Percentiles rank a stretch among this genome's conserved stretches.
phyloP scores from a whole-genome alignment of 129 eudicot genomes.

The Chrysanthemum makinoi region DNA sequence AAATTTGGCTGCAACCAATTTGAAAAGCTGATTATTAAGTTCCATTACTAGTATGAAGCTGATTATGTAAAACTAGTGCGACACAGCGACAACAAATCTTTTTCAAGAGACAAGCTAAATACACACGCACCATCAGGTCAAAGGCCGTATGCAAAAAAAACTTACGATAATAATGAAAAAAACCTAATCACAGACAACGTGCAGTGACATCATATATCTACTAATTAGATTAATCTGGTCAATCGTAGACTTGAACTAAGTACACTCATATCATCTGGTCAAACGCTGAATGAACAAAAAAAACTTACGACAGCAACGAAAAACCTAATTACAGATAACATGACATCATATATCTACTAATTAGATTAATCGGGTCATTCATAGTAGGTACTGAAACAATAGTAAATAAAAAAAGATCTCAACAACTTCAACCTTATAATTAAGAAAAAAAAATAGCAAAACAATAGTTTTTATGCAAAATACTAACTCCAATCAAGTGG shows the following conservation, averaged over 20 bases:
- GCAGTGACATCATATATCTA: background rate
- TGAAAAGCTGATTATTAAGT: too few relatives aligned
- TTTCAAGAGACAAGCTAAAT: background rate
- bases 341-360: background rate
- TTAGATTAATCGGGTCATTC: background rate
- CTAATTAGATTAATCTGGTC: background rate
- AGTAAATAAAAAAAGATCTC: background rate
- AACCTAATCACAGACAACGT: background rate
- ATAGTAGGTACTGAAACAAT: background rate
- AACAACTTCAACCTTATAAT: constrained; percentile 1
- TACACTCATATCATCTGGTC: background rate
- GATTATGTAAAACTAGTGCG: too few relatives aligned
- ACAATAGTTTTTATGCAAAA: background rate
- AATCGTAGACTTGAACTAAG: too few relatives aligned
- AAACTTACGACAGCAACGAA: background rate
- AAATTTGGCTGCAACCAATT: too few relatives aligned
- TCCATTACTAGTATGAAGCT: too few relatives aligned
- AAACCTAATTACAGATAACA: background rate
- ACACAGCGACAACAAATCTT: background rate
- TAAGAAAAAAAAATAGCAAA: background rate
- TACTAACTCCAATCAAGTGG: background rate
- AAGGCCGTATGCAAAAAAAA: background rate
- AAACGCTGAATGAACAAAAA: background rate
- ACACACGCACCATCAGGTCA: background rate
- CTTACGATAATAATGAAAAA: background rate